Conservation (phyloP, 1,139 yeast species). For the Magnusiomyces clavatus region DNA sequence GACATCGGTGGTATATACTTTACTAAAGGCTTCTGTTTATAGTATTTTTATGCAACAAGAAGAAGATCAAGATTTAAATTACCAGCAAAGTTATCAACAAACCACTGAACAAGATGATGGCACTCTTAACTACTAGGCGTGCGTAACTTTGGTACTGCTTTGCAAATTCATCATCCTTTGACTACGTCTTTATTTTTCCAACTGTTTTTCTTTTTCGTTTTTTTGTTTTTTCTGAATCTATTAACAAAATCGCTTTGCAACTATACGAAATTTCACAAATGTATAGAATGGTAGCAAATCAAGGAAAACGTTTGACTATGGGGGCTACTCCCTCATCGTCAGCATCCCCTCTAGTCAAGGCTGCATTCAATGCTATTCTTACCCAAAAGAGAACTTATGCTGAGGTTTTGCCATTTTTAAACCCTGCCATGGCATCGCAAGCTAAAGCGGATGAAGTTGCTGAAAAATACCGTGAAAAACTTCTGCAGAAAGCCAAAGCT, state of each 20-base stretch:
- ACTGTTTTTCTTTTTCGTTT: too few relatives aligned
- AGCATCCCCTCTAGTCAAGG: not conserved
- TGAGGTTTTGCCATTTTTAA: constrained; percentile 1
- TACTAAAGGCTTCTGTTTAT: constrained; percentile 53
- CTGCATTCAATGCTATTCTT: not conserved
- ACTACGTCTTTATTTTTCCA: too few relatives aligned
- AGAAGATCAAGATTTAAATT: constrained; percentile 19
- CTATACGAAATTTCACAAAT: not conserved
- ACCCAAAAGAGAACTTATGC: constrained; percentile 3
- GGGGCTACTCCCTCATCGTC: not conserved
- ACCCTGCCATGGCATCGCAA: constrained; percentile 4
- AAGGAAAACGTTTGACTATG: constrained; percentile 2
- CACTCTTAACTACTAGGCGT: too few relatives aligned
- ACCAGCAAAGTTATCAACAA: not conserved
- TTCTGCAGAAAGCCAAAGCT: constrained; percentile 41
- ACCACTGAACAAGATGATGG: not conserved
- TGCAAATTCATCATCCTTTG: too few relatives aligned
- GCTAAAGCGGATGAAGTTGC: constrained; percentile 13
- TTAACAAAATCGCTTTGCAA: too few relatives aligned
- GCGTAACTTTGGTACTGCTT: too few relatives aligned
- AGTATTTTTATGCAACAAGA: constrained; percentile 42
- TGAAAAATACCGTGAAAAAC: constrained; percentile 35
- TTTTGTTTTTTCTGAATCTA: too few relatives aligned
- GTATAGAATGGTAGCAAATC: constrained; percentile 5
- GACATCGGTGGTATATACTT: constrained; percentile 49